These are phyloP conservation scores for Trametes sp. DNA, from an alignment of 1,284 basidiomycete genomes.

Conservation along the genomic window DNA sequence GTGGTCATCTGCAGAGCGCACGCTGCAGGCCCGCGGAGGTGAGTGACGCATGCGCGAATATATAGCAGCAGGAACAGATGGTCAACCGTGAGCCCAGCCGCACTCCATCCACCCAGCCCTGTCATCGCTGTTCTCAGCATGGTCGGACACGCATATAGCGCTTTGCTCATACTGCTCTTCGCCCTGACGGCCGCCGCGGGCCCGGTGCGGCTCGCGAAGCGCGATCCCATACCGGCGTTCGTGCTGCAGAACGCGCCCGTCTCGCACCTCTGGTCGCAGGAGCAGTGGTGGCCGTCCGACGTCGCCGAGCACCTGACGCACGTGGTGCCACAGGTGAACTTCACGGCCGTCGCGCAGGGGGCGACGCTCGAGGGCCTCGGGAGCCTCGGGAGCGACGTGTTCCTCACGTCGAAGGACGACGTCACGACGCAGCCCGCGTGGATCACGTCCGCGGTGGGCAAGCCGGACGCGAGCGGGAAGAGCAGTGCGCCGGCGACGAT, in stretches of 20 bases:
- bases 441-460: slow-evolving; percentile 35
- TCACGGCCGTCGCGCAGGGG: slow-evolving; percentile 24
- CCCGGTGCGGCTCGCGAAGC: slow-evolving; percentile 18
- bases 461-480: slow-evolving; percentile 37
- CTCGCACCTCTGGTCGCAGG: slow-evolving; percentile 40
- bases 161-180: slow-evolving; percentile 16
- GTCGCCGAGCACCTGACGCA: slow-evolving; percentile 41
- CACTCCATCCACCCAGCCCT: neutral
- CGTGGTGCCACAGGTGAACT: slow-evolving; percentile 37
- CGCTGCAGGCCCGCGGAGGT: neutral
- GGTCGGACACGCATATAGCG: slow-evolving; percentile 17
- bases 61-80: neutral
- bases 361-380: slow-evolving; percentile 35
- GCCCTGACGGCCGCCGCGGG: slow-evolving; percentile 17
- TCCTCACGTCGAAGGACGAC: slow-evolving; percentile 41
- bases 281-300: slow-evolving; percentile 44
- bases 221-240: slow-evolving; percentile 38
- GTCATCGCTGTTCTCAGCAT: slow-evolving; percentile 12
- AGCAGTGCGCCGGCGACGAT: slow-evolving; percentile 42
- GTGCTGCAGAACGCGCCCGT: slow-evolving; percentile 37
- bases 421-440: slow-evolving; percentile 37
- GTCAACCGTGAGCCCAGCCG: neutral
- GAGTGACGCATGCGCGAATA: neutral
- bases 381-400: slow-evolving; percentile 34
- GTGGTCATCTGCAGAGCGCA: neutral